A percentile compares a stretch with the other conserved stretches of the same genome.
phyloP scores from a whole-genome alignment of 257 asterid species.

The Solanum ahanhuiri region DNA sequence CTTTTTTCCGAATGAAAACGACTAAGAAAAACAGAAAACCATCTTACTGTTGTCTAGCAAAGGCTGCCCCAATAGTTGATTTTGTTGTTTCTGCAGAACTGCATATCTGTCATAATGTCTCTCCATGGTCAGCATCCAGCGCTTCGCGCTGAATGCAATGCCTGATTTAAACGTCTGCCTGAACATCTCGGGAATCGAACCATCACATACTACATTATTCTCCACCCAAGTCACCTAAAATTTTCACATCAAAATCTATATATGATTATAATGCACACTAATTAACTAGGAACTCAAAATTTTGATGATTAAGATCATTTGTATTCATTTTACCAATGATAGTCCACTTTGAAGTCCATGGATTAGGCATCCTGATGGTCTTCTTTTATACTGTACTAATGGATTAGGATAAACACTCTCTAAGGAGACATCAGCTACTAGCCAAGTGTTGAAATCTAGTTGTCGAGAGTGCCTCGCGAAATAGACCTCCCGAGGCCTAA shows the following conservation, averaged over 20 bases:
- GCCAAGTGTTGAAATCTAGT: conserved; percentile 27
- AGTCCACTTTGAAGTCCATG: conserved; percentile 31
- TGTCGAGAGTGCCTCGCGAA: conserved; percentile 43
- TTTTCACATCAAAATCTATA: not conserved
- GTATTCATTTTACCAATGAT: conserved; percentile 20
- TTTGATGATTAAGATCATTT: not conserved
- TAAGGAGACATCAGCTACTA: conserved; percentile 43
- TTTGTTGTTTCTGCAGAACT: conserved; percentile 9
- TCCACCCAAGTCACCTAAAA: conserved; percentile 56
- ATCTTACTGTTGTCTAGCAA: conserved; percentile 11
- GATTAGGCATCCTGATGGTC: conserved; percentile 55
- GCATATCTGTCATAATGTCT: conserved; percentile 22
- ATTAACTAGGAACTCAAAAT: not conserved
- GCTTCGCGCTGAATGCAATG: conserved; percentile 27
- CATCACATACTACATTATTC: conserved; percentile 20
- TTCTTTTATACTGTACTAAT: conserved; percentile 17
- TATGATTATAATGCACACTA: not conserved
- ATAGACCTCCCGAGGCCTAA: conserved; percentile 23
- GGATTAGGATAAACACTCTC: conserved; percentile 36
- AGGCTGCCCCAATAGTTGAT: not conserved
- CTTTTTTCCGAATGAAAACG: not conserved
- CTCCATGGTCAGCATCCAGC: conserved; percentile 47
- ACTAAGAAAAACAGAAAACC: not conserved
- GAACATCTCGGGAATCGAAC: conserved; percentile 9
- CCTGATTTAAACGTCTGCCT: conserved; percentile 15